Base-by-base conservation (phyloP, 1,284 basidiomycete genomes). In the Peniophora sp. region DNA sequence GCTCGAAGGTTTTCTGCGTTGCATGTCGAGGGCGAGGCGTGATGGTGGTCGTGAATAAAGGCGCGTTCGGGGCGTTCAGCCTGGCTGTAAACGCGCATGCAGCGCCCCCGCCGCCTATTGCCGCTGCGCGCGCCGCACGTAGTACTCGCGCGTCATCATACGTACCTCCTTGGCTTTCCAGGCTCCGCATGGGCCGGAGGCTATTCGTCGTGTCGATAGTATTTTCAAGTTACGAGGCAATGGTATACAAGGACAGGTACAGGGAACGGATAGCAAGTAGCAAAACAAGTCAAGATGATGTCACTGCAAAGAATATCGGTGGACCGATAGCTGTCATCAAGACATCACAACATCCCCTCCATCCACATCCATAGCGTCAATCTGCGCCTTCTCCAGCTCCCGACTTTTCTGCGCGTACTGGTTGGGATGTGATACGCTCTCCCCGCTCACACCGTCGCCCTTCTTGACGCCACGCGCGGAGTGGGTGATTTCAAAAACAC, bases 401-500 rank as follows among this genome's bases (percentile, higher is more conserved):
- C 84, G 79, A 57, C 87, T 89, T 59, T 70, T 73, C 32, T 81
- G 74, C 0, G 82, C 81, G 58, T 89, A 89, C 58, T 93, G 86
- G 65, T 99, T 99, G 2, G 97, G 97, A 71, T 99, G 97, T 25
- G 83, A 89, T 25, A 98, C 91, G 55, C 83, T 91, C 65, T 97
- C 96, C 11, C 75, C 79, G 3, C 92, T 92, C 46, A 97, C 62
- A 0, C 96, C 96, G 25, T 96, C 90, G 2, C 94, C 94, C 66
- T 91, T 94, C 69, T 82, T 86, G 52, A 97, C 81, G 6, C 86
- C 87, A 54, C 72, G 71, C 43, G 70, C 65, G 16, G 74, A 71
- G 66, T 99, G 96, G 19, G 94, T 97, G 45, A 97, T 79, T 72
- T 99, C 97, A 68, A 95, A 99, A 34, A 99, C 89, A 16, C 95